Evolutionary conservation across 2,329 filamentous ascomycete species (phyloP), one percentile per base, ranked within the genome.

Genomic region (Stromatinia cepivora): DNA sequence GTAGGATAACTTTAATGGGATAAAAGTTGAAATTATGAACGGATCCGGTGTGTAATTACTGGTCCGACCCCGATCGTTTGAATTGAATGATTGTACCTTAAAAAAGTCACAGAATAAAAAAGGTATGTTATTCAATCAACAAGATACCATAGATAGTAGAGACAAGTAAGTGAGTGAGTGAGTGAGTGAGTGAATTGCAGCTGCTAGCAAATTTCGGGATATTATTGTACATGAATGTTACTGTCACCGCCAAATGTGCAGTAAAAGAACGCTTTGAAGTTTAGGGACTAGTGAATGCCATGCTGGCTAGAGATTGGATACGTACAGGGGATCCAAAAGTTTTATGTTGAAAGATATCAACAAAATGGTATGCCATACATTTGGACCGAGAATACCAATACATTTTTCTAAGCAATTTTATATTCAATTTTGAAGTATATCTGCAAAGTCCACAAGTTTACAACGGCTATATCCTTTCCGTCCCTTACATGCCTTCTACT

Each of bases 171-270:
- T 50, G 48, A 50, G 8, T 25, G n/a, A 11, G 13, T 53, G 25
- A n/a, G 48, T 50, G 48, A 50, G 8, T 25, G n/a, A 11, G 13
- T 53, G 25, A 53, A 58, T 11, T 59, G 13, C 25, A 42, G 25
- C 56, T 59, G n/a, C 56, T 36, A 59, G 36, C 56, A 59, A 59
- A 58, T 58, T 58, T 42, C n/a, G 39, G 36, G 36, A 42, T 25
- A 36, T 36, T 56, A 34, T 34, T 53, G 52, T 25, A 53, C 15
- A 20, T 36, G 34, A 57, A 58, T 39, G 22, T 15, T 34, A 58
- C 13, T 58, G 36, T 42, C 56, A 59, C 56, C 56, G 56, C 36
- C 56, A 25, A 59, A 59, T 20, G 54, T 39, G n/a, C 34, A 58
- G 22, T 25, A 58, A 58, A 58, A 42, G 56, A 4, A 17, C 6